A percentile compares a stretch with the other conserved stretches of the same genome.
Evolutionary conservation across 2,329 filamentous ascomycete genomes (phyloP).

Genomic region (Fusarium sp.): DNA sequence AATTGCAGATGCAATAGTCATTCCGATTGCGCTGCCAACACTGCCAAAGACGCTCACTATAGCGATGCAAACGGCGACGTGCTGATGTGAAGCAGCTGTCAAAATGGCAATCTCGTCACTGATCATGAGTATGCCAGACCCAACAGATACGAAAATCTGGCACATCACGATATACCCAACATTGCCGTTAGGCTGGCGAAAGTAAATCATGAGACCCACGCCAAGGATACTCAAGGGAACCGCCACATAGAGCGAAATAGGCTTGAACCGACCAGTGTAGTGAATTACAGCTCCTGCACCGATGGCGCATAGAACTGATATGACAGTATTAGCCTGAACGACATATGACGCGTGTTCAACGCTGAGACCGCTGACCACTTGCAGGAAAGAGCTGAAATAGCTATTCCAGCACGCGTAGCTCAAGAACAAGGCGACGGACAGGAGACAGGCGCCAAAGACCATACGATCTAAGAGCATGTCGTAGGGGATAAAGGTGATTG

Average conservation of each 20-base stretch:
- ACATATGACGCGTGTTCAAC: slow-evolving; percentile 57
- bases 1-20: slow-evolving; percentile 37
- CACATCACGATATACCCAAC: slow-evolving; percentile 34
- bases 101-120: slow-evolving; percentile 40
- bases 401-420: slow-evolving; percentile 56
- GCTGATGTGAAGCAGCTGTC: slow-evolving; percentile 33
- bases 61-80: slow-evolving; percentile 34
- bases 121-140: slow-evolving; percentile 28
- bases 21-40: slow-evolving; percentile 29
- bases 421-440: slow-evolving; percentile 56
- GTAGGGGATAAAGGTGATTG: slow-evolving; percentile 44
- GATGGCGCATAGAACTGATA: slow-evolving; percentile 50
- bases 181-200: slow-evolving; percentile 28
- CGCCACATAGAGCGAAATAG: slow-evolving; percentile 25
- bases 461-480: slow-evolving; percentile 52
- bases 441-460: slow-evolving; percentile 56
- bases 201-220: slow-evolving; percentile 36
- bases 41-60: slow-evolving; percentile 28
- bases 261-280: slow-evolving; percentile 34
- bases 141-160: slow-evolving; percentile 36
- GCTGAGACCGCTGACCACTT: slow-evolving; percentile 57
- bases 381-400: slow-evolving; percentile 59
- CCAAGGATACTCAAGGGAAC: slow-evolving; percentile 33
- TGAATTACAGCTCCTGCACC: slow-evolving; percentile 22
- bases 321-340: slow-evolving; percentile 55